phyloP scores from a whole-genome alignment of 495 filamentous ascomycete genomes.

The Terfezia boudieri region DNA sequence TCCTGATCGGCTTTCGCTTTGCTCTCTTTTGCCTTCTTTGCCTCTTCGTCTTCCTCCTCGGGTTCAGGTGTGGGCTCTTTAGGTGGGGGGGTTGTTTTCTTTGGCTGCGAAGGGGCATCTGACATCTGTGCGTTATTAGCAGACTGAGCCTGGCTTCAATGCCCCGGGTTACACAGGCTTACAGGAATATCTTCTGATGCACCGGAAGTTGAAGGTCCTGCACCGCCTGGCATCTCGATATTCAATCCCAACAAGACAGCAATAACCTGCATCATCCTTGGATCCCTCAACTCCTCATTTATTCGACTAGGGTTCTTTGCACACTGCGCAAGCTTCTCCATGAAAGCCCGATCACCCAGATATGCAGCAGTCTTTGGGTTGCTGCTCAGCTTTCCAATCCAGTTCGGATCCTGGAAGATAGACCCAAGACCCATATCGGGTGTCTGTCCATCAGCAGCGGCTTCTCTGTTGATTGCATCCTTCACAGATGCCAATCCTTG shows the following conservation, averaged over 20 bases:
- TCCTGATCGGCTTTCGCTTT: constrained; percentile 85
- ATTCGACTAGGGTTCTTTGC: constrained; percentile 59
- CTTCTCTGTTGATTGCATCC: constrained; percentile 69
- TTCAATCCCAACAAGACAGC: constrained; percentile 85
- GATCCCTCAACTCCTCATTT: constrained; percentile 64
- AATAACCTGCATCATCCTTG: constrained; percentile 80
- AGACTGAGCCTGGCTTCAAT: background rate
- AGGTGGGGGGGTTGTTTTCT: constrained; percentile 23
- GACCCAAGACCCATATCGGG: constrained; percentile 41
- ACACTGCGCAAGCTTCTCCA: constrained; percentile 64
- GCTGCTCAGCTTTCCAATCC: constrained; percentile 69
- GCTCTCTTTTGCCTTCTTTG: constrained; percentile 58
- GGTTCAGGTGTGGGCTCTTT: constrained; percentile 37
- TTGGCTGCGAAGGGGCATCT: constrained; percentile 32
- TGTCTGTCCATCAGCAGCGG: constrained; percentile 34
- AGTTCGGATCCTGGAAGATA: constrained; percentile 81
- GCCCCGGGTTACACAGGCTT: background rate
- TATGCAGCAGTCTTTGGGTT: constrained; percentile 83
- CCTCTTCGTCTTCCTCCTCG: constrained; percentile 56
- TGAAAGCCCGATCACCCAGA: constrained; percentile 70
- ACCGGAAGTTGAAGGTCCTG: constrained; percentile 22
- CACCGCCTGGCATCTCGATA: constrained; percentile 54
- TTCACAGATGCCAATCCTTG: constrained; percentile 61
- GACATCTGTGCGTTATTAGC: constrained; percentile 65
- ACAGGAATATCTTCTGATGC: constrained; percentile 25